These are phyloP conservation scores for Fistulina hepatica DNA, from an alignment of 1,284 basidiomycete species.

Conservation along the genomic window DNA sequence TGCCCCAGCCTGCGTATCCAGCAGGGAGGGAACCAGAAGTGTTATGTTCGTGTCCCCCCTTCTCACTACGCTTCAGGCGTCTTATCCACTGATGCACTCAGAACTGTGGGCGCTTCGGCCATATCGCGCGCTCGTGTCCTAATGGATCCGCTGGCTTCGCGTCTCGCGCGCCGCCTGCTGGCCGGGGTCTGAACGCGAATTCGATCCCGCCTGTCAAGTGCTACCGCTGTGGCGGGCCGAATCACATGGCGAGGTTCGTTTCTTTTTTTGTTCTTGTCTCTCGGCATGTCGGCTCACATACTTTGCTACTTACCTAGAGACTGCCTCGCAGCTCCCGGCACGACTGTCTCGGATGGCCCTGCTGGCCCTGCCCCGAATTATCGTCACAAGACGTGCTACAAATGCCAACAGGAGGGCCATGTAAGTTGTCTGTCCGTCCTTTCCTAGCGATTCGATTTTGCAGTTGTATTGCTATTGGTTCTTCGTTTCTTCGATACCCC, in stretches of 20 bases:
- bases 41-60: slow-evolving; percentile 52
- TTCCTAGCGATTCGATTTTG: slow-evolving; percentile 1
- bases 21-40: slow-evolving; percentile 59
- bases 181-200: slow-evolving; percentile 63
- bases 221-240: slow-evolving; percentile 72
- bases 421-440: slow-evolving; percentile 30
- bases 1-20: slow-evolving; percentile 74
- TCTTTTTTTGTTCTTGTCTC: slow-evolving; percentile 1
- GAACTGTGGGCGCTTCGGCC: slow-evolving; percentile 74
- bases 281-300: slow-evolving; percentile 7
- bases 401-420: slow-evolving; percentile 78
- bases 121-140: slow-evolving; percentile 68
- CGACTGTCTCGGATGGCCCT: slow-evolving; percentile 35
- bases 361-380: slow-evolving; percentile 34
- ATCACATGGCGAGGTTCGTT: slow-evolving; percentile 69
- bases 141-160: slow-evolving; percentile 41
- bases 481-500: not conserved
- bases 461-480: slow-evolving; percentile 10
- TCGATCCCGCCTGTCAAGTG: slow-evolving; percentile 72
- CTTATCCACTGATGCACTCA: slow-evolving; percentile 18
- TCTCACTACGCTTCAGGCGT: slow-evolving; percentile 8
- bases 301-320: slow-evolving; percentile 36
- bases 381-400: slow-evolving; percentile 74
- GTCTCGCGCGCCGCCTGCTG: slow-evolving; percentile 58
- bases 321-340: slow-evolving; percentile 63